Base-by-base conservation (phyloP, 257 asterid species). In the Jaltomata sinuosa region DNA sequence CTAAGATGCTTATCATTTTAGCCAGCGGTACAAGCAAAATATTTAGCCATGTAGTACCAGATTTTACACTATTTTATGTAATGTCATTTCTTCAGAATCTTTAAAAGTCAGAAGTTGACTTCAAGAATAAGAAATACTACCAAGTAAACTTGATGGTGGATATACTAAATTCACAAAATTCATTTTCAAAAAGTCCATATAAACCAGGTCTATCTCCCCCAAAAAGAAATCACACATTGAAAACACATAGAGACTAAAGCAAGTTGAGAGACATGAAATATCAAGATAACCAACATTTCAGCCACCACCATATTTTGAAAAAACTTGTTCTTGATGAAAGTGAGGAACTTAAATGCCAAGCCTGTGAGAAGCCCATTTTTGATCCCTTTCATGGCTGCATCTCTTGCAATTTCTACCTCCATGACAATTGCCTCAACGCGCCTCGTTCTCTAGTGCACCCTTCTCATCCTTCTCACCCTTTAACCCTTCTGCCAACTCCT, bases 391-490 rank as follows among this genome's bases (percentile, higher is more conserved):
- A 85, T 21, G 89, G 91, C 54, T 90, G 92, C 87, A 59, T 87
- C 34, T 53, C 83, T 11, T 87, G 89, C 84, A 77, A 84, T 79
- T 88, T 83, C 65, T 88, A 81, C 88, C 87, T 90, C 79, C 89
- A 88, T 47, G 87, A 85, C 7, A 14, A 72, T 45, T 88, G 90
- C 50, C 83, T 82, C 27, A 72, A 88, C 54, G 82, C 87, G 25
- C 90, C 92, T 3, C 90, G 91, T 31, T 88, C 87, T 72, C 87
- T 87, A 11, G 53, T 84, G 0, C 92, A 87, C 83, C 86, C 88
- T 1, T 82, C 87, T 59, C 92, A 88, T 57, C 90, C 79, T 21
- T 47, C 61, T 21, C 87, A 88, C 71, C 85, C 90, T 64, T 79
- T 88, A 31, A 88, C 90, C 29, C 89, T 90, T 32, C 85, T 86